Conservation (phyloP, 345 rosid species). For the Crucihimalaya himalaica region DNA sequence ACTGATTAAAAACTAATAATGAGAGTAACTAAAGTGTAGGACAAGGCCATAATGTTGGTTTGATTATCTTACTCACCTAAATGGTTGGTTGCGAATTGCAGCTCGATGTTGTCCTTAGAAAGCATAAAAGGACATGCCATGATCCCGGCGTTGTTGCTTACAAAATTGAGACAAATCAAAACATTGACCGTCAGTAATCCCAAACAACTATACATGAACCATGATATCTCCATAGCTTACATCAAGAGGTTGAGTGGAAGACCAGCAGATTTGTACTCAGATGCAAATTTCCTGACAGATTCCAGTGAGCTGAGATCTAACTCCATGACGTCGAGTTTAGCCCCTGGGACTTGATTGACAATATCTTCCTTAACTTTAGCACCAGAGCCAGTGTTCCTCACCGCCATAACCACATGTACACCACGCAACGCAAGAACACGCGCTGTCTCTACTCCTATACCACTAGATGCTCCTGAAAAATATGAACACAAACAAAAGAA, state of each 20-base stretch:
- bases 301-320: conserved; percentile 65
- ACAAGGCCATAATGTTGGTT: not conserved
- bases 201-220: not conserved
- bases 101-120: conserved; percentile 57
- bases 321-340: conserved; percentile 69
- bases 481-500: not conserved
- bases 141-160: conserved; percentile 53
- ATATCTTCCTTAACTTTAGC: conserved; percentile 53
- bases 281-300: conserved; percentile 60
- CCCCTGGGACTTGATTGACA: conserved; percentile 49
- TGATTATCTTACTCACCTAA: conserved; percentile 41
- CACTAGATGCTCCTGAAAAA: conserved; percentile 65
- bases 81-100: conserved; percentile 63
- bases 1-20: not conserved
- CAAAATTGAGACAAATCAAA: conserved; percentile 1
- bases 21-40: not conserved
- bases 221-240: conserved; percentile 34
- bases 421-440: conserved; percentile 72
- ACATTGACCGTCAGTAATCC: not conserved
- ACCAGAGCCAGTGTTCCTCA: conserved; percentile 58
- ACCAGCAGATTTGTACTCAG: conserved; percentile 52
- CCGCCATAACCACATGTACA: conserved; percentile 65
- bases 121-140: conserved; percentile 49
- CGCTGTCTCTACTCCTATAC: conserved; percentile 61
- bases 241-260: conserved; percentile 67